Percentiles rank a stretch among this genome's conserved stretches.
Conservation (phyloP, 176 grass and related monocot genomes). For the Avena eriantha region DNA sequence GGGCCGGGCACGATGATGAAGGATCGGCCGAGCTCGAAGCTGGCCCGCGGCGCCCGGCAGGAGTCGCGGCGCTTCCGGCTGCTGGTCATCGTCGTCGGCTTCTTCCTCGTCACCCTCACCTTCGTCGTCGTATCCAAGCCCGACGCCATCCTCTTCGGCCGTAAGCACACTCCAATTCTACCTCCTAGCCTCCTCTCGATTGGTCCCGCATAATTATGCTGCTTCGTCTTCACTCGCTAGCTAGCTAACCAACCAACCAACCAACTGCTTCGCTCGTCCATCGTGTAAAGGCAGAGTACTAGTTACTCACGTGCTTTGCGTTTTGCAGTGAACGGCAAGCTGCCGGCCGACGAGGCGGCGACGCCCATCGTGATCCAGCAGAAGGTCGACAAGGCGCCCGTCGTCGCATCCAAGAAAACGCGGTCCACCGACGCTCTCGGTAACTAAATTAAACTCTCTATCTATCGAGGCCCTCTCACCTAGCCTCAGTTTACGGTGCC, state of each 20-base stretch:
- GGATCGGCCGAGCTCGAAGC: slow-evolving; percentile 66
- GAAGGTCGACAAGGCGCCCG: slow-evolving; percentile 26
- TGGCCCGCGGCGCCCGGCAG: slow-evolving; percentile 57
- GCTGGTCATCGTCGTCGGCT: slow-evolving; percentile 64
- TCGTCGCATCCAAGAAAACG: not conserved
- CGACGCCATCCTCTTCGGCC: slow-evolving; percentile 62
- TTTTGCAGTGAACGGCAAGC: slow-evolving; percentile 59
- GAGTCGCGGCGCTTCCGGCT: slow-evolving; percentile 70
- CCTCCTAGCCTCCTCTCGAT: not conserved
- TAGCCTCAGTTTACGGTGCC: too few species aligned
- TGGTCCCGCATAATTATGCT: not conserved
- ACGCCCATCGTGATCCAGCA: slow-evolving; percentile 54
- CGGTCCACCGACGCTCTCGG: slow-evolving; percentile 35
- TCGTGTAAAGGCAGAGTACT: not conserved
- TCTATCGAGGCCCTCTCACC: too few species aligned
- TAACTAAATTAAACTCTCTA: not conserved
- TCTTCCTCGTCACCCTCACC: slow-evolving; percentile 81
- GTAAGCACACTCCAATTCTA: slow-evolving; percentile 24
- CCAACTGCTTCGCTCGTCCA: not conserved
- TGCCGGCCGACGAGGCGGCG: slow-evolving; percentile 54
- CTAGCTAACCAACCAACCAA: not conserved
- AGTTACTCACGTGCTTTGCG: too few species aligned
- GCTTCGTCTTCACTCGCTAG: not conserved
- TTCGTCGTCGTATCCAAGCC: slow-evolving; percentile 85
- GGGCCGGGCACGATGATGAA: slow-evolving; percentile 46